Evolutionary conservation across 2,329 filamentous ascomycete species (phyloP), one percentile per base, ranked within the genome.

Genomic region (Fusarium multiceps): DNA sequence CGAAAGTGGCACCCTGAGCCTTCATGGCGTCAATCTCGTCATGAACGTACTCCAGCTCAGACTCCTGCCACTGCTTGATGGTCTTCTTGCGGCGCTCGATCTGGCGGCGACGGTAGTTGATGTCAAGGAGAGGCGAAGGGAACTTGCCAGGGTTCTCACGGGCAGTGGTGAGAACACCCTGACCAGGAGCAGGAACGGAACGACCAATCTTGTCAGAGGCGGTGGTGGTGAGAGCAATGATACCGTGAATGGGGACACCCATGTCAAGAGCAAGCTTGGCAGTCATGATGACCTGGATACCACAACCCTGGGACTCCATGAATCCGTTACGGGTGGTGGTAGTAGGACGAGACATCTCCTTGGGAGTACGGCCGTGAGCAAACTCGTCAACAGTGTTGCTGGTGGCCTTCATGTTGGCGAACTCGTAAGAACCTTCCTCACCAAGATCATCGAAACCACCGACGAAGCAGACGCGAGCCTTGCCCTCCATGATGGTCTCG

Each of bases 341-440:
- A 7, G 94, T 97, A 7, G 96, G 96, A 67, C 96, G 92, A 32
- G 97, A 99, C 96, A 99, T 99, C 82, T 99, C 96, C 81, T 91
- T 89, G 14, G 96, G 95, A 51, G 96, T 98, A 72, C 96, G 93
- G 49, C 96, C 96, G 77, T 98, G 96, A 12, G 90, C 93, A 75
- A 99, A 93, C 81, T 99, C 97, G 74, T 98, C 94, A 66, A 98
- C 92, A 27, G 95, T 94, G 78, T 98, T 99, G 88, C 94, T 98
- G 59, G 96, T 99, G 63, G 96, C 96, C 84, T 97, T 97, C 96
- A 99, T 99, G 86, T 99, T 99, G 86, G 96, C 96, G 80, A 99
- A 99, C 82, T 99, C 96, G 78, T 98, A 99, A 2, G 96, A 99
- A 55, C 96, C 97, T 83, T 99, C 96, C 83, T 99, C 96, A 77